phyloP scores from a whole-genome alignment of 768 basidiomycete genomes.

The Polyporus arcularius region DNA sequence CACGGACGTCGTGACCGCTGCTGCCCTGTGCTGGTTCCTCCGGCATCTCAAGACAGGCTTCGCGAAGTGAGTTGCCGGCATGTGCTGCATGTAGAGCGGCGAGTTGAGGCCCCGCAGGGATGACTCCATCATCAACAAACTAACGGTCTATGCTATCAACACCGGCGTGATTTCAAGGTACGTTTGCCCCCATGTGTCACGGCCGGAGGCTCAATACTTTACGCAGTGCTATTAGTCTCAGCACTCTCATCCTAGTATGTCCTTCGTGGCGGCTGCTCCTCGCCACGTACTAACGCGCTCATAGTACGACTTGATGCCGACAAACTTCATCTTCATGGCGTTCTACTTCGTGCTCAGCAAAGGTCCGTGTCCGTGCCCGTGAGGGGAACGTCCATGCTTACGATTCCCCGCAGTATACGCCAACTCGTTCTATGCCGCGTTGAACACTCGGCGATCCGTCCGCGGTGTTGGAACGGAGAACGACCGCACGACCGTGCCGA shows the following conservation, averaged over 20 bases:
- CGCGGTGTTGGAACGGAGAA: conserved; percentile 58
- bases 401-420: conserved; percentile 49
- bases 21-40: conserved; percentile 55
- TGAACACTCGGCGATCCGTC: conserved; percentile 60
- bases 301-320: conserved; percentile 57
- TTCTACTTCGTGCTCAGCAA: conserved; percentile 70
- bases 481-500: conserved; percentile 27
- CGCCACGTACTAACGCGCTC: not conserved
- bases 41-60: conserved; percentile 54
- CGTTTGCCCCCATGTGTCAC: not conserved
- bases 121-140: conserved; percentile 54
- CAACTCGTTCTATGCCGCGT: conserved; percentile 65
- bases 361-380: conserved; percentile 39
- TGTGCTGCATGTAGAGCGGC: not conserved
- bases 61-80: conserved; percentile 32
- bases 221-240: conserved; percentile 43
- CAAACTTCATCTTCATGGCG: conserved; percentile 59
- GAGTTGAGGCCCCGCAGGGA: conserved; percentile 36
- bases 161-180: conserved; percentile 65
- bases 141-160: conserved; percentile 61
- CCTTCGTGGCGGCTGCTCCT: too few species aligned
- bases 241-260: conserved; percentile 59
- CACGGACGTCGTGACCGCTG: conserved; percentile 54
- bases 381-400: not conserved
- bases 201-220: not conserved